Percentiles rank a stretch among this genome's conserved stretches.
These are phyloP conservation scores for Musa troglodytarum DNA, from an alignment of 176 grass and related monocot species.

Conservation along the genomic window DNA sequence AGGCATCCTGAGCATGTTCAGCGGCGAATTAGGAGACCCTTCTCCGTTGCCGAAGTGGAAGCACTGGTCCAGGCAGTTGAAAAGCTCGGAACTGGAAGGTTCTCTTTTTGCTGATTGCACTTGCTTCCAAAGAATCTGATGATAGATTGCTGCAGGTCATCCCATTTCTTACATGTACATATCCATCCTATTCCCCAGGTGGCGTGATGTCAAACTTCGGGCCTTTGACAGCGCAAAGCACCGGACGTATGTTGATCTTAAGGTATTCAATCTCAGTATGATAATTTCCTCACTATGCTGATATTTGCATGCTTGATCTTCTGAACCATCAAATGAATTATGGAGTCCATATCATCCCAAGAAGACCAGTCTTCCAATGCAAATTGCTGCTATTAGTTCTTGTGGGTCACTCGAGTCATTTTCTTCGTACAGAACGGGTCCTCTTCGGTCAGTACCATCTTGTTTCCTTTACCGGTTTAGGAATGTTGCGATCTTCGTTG, in stretches of 20 bases:
- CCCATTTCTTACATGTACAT: conserved; percentile 12
- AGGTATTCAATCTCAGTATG: conserved; percentile 47
- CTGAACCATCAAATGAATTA: too few relatives aligned
- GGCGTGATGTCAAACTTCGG: conserved; percentile 93
- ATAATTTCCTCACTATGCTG: not conserved
- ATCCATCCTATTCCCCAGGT: conserved; percentile 41
- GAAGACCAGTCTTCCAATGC: too few relatives aligned
- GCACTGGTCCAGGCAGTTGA: conserved; percentile 90
- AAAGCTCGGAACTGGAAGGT: conserved; percentile 99
- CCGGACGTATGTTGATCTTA: conserved; percentile 93
- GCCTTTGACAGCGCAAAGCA: conserved; percentile 96
- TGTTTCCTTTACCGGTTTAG: too few relatives aligned
- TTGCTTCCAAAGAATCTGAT: not conserved
- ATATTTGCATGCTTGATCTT: not conserved
- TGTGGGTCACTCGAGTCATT: too few relatives aligned
- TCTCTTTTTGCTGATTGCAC: not conserved
- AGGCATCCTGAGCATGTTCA: conserved; percentile 38
- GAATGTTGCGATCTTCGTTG: too few relatives aligned
- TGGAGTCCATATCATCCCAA: too few relatives aligned
- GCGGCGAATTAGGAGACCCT: conserved; percentile 77
- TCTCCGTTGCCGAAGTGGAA: conserved; percentile 93
- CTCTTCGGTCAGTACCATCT: too few relatives aligned
- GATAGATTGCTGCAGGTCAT: not conserved
- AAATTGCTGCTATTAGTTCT: too few relatives aligned
- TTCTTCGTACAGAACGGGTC: too few relatives aligned